Conservation (phyloP, 208 protist genomes). For the Entamoeba invadens region DNA sequence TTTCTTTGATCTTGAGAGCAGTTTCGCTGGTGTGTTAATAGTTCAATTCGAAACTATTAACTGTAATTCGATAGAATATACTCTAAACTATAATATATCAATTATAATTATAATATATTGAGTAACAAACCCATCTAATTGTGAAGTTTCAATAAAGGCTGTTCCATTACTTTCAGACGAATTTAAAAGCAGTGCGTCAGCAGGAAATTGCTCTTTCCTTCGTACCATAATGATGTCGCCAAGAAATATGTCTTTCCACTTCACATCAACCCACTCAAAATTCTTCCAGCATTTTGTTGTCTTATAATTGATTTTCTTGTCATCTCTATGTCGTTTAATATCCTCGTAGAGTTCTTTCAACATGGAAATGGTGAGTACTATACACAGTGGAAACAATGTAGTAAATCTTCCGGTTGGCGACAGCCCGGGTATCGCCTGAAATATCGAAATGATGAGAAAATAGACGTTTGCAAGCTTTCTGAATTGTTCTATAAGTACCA, state of each 20-base stretch:
- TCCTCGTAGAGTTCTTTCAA: conserved; percentile 77
- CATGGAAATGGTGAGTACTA: conserved; percentile 69
- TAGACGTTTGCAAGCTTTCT: conserved; percentile 58
- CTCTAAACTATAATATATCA: conserved; percentile 21
- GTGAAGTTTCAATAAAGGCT: conserved; percentile 82
- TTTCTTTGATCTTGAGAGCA: conserved; percentile 5
- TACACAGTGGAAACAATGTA: conserved; percentile 66
- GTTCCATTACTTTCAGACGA: conserved; percentile 74
- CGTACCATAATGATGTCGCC: conserved; percentile 71
- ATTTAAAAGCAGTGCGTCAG: conserved; percentile 60
- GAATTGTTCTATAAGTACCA: conserved; percentile 52
- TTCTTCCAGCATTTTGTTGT: neutral
- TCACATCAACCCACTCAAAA: neutral
- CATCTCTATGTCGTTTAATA: conserved; percentile 63
- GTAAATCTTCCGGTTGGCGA: conserved; percentile 64
- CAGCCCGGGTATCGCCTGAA: conserved; percentile 46
- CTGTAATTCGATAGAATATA: conserved; percentile 13
- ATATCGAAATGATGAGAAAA: conserved; percentile 51
- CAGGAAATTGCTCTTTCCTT: conserved; percentile 57
- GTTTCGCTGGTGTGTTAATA: too few relatives aligned
- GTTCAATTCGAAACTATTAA: too few relatives aligned
- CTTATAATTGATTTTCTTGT: conserved; percentile 35
- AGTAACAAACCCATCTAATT: conserved; percentile 96
- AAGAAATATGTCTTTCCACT: conserved; percentile 77
- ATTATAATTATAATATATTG: conserved; percentile 79